Evolutionary conservation across 768 basidiomycete species (phyloP), one percentile per base, ranked within the genome.

Genomic region (Pleurotus giganteus): DNA sequence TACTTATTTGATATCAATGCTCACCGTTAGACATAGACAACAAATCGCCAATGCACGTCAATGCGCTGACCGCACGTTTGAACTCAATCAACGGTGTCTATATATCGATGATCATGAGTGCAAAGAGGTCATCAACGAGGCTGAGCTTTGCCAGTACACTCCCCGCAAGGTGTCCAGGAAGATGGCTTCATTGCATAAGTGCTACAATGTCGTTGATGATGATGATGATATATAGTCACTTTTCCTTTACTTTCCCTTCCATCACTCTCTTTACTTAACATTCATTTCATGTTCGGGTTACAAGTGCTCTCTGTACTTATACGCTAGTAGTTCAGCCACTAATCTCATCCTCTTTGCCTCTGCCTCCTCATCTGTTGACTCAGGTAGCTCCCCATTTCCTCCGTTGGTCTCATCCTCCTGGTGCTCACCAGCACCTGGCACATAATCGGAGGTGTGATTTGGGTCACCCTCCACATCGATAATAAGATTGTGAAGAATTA

Each of bases 401-500:
- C 65, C 61, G 28, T 60, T 58, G 11, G 29, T 23, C 51, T 64
- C 63, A 7, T 61, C 47, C 21, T 28, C 46, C 12, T n/a, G 36
- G 19, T 37, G 57, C 45, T 63, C 58, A 1, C 28, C 26, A 8
- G 21, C 19, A 8, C n/a, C n/a, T n/a, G n/a, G n/a, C n/a, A 41
- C 3, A 53, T 66, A 69, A 7, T 57, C 24, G 1, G 47, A 53
- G 27, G 19, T 61, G n/a, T n/a, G n/a, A n/a, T 57, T 56, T 26
- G 19, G 12, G 4, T 13, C 42, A 23, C 69, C 71, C 58, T 74
- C 71, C 15, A 71, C 49, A 36, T 71, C 65, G 37, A 72, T 66
- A 13, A 71, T 57, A 17, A 71, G 47, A 57, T 71, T 72, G 57
- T 73, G 73, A 19, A 73, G 54, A 28, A 72, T 72, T 43, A 73